Evolutionary conservation across 768 basidiomycete species (phyloP).

Genomic region (button mushroom (Agaricus bisporus)): DNA sequence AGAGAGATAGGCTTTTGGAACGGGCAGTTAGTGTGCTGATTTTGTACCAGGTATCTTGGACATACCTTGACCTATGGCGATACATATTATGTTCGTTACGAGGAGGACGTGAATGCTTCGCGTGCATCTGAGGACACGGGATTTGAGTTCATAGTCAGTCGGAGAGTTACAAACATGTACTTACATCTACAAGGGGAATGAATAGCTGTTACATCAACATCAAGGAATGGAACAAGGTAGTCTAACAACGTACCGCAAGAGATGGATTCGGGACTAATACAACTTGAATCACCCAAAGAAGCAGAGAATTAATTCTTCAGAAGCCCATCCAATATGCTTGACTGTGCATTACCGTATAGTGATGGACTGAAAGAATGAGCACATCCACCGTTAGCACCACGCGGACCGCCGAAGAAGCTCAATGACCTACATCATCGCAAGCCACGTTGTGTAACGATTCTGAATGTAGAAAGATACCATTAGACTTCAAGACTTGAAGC

Average conservation of each 20-base stretch:
- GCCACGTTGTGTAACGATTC: slow-evolving; percentile 8
- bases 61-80: slow-evolving; percentile 4
- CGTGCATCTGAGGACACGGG: slow-evolving; percentile 1
- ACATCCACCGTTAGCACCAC: no score
- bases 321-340: no score
- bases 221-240: background rate
- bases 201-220: background rate
- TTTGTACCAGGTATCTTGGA: no score
- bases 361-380: background rate
- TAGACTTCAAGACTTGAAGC: background rate
- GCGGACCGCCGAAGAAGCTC: background rate
- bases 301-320: background rate
- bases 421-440: slow-evolving; percentile 2
- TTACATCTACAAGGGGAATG: background rate
- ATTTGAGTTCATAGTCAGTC: background rate
- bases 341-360: background rate
- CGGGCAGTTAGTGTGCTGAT: background rate
- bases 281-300: background rate
- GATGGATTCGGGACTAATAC: slow-evolving; percentile 7
- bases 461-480: background rate
- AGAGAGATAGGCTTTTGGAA: background rate
- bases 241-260: background rate
- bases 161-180: background rate
- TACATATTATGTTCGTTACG: background rate
- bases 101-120: background rate